Percentiles rank a stretch among this genome's conserved stretches.
phyloP scores from a whole-genome alignment of 106 monocot genomes.

The Agapanthus africanus region DNA sequence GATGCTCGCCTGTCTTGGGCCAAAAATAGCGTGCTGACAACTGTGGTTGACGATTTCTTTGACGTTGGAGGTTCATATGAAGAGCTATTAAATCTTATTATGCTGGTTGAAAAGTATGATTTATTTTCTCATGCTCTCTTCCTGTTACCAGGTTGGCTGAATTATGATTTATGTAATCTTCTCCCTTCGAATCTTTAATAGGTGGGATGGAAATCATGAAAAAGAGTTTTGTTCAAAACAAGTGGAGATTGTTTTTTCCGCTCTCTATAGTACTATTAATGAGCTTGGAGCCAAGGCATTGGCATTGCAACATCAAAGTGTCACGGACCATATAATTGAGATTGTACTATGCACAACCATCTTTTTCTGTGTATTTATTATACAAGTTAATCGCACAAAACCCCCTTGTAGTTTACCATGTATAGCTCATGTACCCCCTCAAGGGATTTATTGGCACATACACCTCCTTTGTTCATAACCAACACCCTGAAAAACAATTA shows the following conservation, averaged over 20 bases:
- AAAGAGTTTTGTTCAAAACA: slow-evolving; percentile 43
- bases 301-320: slow-evolving; percentile 37
- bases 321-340: slow-evolving; percentile 54
- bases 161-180: no score
- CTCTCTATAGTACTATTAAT: slow-evolving; percentile 51
- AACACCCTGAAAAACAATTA: no score
- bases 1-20: slow-evolving; percentile 73
- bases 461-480: no score
- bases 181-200: slow-evolving; percentile 58
- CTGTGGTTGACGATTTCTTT: slow-evolving; percentile 94
- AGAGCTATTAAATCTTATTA: slow-evolving; percentile 49
- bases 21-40: slow-evolving; percentile 70
- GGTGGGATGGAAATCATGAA: slow-evolving; percentile 43
- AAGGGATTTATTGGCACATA: no score
- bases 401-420: no score
- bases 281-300: slow-evolving; percentile 64
- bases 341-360: slow-evolving; percentile 39
- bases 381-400: no score
- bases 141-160: slow-evolving; percentile 29
- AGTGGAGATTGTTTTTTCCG: slow-evolving; percentile 62
- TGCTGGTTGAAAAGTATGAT: slow-evolving; percentile 56
- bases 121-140: slow-evolving; percentile 1
- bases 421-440: no score
- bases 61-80: slow-evolving; percentile 75
- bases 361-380: background rate